Conservation (phyloP, 129 eudicot genomes). For the carrot (Daucus carota) region DNA sequence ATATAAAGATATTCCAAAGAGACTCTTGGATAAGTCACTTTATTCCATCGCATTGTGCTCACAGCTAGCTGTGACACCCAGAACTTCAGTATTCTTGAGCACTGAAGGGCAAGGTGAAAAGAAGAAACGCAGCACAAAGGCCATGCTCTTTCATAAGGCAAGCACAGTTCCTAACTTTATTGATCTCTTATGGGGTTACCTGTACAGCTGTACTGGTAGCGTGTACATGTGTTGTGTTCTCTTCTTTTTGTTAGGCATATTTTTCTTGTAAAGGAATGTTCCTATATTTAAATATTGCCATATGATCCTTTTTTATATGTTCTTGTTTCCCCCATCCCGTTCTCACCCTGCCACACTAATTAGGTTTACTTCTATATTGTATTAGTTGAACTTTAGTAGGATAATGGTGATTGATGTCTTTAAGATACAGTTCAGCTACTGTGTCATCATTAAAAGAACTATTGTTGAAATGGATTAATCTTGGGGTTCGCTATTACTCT, state of each 20-base stretch:
- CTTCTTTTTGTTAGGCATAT: neutral
- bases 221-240: neutral
- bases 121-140: slow-evolving; percentile 42
- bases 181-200: neutral
- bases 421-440: neutral
- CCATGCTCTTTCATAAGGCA: slow-evolving; percentile 66
- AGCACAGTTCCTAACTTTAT: slow-evolving; percentile 15
- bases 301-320: neutral
- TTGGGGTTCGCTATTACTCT: neutral
- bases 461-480: neutral
- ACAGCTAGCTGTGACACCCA: slow-evolving; percentile 34
- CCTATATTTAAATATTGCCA: neutral
- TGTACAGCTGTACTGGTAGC: slow-evolving; percentile 5
- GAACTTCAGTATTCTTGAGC: slow-evolving; percentile 50
- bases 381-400: neutral
- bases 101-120: slow-evolving; percentile 57
- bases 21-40: slow-evolving; percentile 61
- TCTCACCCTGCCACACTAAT: neutral
- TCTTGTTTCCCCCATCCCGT: neutral
- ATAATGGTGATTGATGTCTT: neutral
- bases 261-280: neutral
- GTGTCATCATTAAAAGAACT: neutral
- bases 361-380: neutral
- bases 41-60: slow-evolving; percentile 52
- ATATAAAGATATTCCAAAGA: slow-evolving; percentile 41